Evolutionary conservation across 1,284 basidiomycete species (phyloP).

Genomic region (Trichosporon coremiiforme): DNA sequence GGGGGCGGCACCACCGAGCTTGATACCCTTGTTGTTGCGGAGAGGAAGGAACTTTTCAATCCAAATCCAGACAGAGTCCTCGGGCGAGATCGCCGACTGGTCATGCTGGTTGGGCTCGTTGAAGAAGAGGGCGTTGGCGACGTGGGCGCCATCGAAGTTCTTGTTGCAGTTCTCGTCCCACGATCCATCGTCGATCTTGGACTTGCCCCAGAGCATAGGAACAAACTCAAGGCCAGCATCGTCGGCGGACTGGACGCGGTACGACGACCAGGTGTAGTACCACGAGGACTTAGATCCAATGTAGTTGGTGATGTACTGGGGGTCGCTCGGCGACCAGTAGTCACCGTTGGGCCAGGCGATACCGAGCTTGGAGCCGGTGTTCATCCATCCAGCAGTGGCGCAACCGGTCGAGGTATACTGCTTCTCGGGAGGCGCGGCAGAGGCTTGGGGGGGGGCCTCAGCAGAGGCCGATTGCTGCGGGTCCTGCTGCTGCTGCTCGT

Average conservation of each 20-base stretch:
- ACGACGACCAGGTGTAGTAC: slow-evolving; percentile 55
- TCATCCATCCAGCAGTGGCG: slow-evolving; percentile 25
- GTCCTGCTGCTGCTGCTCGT: slow-evolving; percentile 7
- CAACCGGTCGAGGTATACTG: background rate
- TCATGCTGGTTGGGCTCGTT: slow-evolving; percentile 66
- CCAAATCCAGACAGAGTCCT: slow-evolving; percentile 60
- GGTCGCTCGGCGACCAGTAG: slow-evolving; percentile 3
- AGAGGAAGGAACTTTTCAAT: slow-evolving; percentile 64
- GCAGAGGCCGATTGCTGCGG: background rate
- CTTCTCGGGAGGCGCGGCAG: background rate
- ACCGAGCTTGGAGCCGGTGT: slow-evolving; percentile 62
- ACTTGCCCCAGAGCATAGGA: slow-evolving; percentile 72
- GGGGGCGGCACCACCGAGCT: slow-evolving; percentile 57
- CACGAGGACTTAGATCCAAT: slow-evolving; percentile 44
- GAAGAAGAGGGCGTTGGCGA: slow-evolving; percentile 64
- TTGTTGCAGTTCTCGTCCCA: slow-evolving; percentile 45
- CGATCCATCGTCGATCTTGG: slow-evolving; percentile 36
- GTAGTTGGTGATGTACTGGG: slow-evolving; percentile 59
- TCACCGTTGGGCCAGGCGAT: slow-evolving; percentile 66
- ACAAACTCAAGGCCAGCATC: slow-evolving; percentile 61
- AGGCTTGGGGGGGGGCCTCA: background rate
- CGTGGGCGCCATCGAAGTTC: slow-evolving; percentile 51
- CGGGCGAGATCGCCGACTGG: slow-evolving; percentile 67
- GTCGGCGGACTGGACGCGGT: slow-evolving; percentile 29
- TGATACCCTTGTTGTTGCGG: slow-evolving; percentile 10